Percentiles rank a stretch among this genome's conserved stretches.
Conservation (phyloP, 768 basidiomycete species). For the Ephemerocybe angulata region DNA sequence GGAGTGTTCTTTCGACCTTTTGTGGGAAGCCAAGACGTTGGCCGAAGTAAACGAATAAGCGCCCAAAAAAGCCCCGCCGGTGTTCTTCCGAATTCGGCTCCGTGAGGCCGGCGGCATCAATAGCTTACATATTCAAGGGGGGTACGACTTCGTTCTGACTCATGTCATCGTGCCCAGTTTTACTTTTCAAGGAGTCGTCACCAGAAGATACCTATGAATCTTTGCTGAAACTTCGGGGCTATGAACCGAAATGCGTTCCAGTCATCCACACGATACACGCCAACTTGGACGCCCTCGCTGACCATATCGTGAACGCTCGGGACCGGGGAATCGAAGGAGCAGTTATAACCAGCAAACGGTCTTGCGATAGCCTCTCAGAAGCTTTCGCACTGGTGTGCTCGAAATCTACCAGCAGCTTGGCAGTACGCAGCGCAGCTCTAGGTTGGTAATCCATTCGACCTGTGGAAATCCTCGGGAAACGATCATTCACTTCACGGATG, state of each 20-base stretch:
- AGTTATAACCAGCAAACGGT: constrained; percentile 75
- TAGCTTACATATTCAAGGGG: neutral
- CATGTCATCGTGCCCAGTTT: constrained; percentile 22
- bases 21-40: too few relatives aligned
- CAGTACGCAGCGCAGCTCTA: constrained; percentile 6
- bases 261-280: constrained; percentile 65
- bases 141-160: neutral
- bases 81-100: too few relatives aligned
- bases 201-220: constrained; percentile 59
- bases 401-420: neutral
- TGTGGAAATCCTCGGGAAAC: neutral
- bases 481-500: neutral
- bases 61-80: too few relatives aligned
- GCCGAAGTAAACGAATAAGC: too few relatives aligned
- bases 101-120: too few relatives aligned
- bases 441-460: constrained; percentile 14
- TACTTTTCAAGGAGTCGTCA: constrained; percentile 43
- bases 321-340: constrained; percentile 47
- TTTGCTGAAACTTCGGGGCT: constrained; percentile 45
- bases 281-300: constrained; percentile 43
- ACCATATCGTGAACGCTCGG: constrained; percentile 28
- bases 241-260: constrained; percentile 55
- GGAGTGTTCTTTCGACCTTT: too few relatives aligned
- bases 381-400: constrained; percentile 30
- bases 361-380: constrained; percentile 66